Evolutionary conservation across 1,284 basidiomycete genomes (phyloP), one percentile per base, ranked within the genome.

Genomic region (Ceratobasidium papillatum): DNA sequence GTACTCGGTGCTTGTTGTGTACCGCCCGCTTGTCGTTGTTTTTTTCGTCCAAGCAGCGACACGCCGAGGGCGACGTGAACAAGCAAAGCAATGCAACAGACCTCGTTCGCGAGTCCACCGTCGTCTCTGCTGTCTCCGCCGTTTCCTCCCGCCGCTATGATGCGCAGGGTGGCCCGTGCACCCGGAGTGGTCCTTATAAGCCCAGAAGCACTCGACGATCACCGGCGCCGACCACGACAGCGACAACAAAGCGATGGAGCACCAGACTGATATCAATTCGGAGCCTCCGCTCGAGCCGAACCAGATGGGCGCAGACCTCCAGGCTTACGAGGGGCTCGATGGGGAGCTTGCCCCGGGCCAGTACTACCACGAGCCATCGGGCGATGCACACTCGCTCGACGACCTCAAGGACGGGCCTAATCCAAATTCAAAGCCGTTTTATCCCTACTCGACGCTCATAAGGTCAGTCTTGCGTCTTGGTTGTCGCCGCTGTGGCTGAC

Each of bases 371-470:
- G 65, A 68, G 30, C 65, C 65, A 19, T 68, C 65, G 19, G 51
- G 65, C 47, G 65, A 68, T 36, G 65, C 65, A 17, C 65, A 68
- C 27, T 68, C 65, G 49, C 65, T 68, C 49, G 65, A 68, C 34
- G 65, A 68, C 51, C 62, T 77, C 45, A 75, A 74, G 63, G 76
- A 76, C 58, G 65, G 64, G 17, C 76, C 76, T 14, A 68, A 68
- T 43, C 76, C 74, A 52, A 74, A 74, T 34, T 52, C 56, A 17
- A 77, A 77, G 62, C 76, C 74, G 34, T 94, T 94, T 79, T 94
- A 94, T 80, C 93, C 92, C 3, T 94, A 94, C 80, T 94, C 92
- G 5, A 94, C 92, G 43, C 87, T 94, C 69, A 94, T 94, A 79
- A 88, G 92, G 92, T 93, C 80, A 76, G 89, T 85, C 41, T 71